phyloP scores from a whole-genome alignment of 495 filamentous ascomycete species.

The Beverwykella pulmonaria region DNA sequence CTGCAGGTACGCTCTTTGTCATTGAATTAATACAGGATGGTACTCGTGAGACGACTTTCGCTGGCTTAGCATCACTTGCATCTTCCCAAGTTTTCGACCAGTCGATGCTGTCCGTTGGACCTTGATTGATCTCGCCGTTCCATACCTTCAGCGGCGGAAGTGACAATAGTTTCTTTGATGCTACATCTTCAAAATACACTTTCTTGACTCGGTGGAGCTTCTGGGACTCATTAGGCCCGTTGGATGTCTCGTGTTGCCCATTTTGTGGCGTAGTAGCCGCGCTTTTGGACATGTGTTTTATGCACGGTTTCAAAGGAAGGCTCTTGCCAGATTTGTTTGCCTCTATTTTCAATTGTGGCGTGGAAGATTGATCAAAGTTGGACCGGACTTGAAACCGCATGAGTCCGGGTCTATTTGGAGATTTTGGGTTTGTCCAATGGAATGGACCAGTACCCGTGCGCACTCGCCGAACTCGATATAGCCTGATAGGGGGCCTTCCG shows the following conservation, averaged over 20 bases:
- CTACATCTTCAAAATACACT: constrained; percentile 23
- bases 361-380: neutral
- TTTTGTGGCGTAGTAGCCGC: constrained; percentile 16
- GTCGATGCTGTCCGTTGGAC: neutral
- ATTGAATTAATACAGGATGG: neutral
- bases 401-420: neutral
- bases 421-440: constrained; percentile 7
- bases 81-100: neutral
- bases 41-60: neutral
- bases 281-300: constrained; percentile 26
- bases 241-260: neutral
- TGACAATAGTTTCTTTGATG: constrained; percentile 12
- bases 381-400: neutral
- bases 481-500: neutral
- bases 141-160: constrained; percentile 14
- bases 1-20: constrained; percentile 22
- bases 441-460: constrained; percentile 5
- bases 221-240: neutral
- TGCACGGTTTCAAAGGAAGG: constrained; percentile 25
- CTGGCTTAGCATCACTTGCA: neutral
- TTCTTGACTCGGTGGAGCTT: constrained; percentile 26
- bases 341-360: neutral
- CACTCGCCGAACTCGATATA: neutral
- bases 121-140: neutral
- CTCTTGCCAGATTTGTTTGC: neutral